A percentile compares a stretch with the other conserved stretches of the same genome.
These are phyloP conservation scores for Erythrobasidium hasegawianum DNA, from an alignment of 1,284 basidiomycete genomes.

Conservation along the genomic window DNA sequence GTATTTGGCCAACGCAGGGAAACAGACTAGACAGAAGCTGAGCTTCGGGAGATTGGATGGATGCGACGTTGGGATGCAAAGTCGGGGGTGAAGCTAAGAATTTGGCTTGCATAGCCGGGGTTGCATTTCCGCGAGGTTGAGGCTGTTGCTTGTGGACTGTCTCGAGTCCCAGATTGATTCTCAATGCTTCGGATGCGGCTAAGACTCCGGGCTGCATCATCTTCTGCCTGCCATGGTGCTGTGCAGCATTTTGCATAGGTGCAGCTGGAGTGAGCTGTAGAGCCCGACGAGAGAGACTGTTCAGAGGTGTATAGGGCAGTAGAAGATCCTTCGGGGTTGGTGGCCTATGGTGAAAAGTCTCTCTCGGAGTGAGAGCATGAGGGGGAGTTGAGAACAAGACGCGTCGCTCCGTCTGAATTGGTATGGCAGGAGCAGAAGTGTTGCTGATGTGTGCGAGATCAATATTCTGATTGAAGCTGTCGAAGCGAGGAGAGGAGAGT, in stretches of 20 bases:
- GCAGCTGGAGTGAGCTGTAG: not conserved
- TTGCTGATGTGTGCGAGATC: too few relatives aligned
- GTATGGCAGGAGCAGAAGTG: too few relatives aligned
- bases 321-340: too few relatives aligned
- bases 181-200: conserved; percentile 22
- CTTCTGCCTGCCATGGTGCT: not conserved
- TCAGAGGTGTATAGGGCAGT: too few relatives aligned
- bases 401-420: too few relatives aligned
- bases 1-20: conserved; percentile 3
- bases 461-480: too few relatives aligned
- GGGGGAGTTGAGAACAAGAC: too few relatives aligned
- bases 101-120: too few relatives aligned
- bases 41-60: not conserved
- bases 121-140: too few relatives aligned
- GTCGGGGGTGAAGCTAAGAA: not conserved
- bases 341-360: too few relatives aligned
- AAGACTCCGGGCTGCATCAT: conserved; percentile 17
- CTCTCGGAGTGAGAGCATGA: too few relatives aligned
- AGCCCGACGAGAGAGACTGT: not conserved
- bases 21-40: conserved; percentile 13
- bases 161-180: conserved; percentile 28
- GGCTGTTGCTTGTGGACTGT: not conserved
- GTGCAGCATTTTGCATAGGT: not conserved
- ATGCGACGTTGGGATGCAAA: not conserved
- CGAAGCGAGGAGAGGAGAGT: too few relatives aligned